Conservation (phyloP, 495 filamentous ascomycete species). For the Sabuloglossum arenarium region DNA sequence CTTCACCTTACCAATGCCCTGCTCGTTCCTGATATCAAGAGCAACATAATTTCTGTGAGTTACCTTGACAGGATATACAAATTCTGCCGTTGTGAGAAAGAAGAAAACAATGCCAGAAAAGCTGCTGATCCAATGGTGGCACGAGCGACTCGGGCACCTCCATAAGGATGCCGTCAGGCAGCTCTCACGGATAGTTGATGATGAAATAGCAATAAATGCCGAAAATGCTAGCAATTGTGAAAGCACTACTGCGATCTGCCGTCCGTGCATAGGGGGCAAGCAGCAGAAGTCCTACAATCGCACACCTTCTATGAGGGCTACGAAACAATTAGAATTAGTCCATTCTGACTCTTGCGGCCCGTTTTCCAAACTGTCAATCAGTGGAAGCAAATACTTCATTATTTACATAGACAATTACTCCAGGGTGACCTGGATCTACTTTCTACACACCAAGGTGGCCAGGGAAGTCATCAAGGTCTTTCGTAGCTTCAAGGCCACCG, state of each 20-base stretch:
- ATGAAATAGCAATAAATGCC: not conserved
- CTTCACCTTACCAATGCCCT: not conserved
- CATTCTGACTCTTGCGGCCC: not conserved
- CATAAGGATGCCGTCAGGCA: not conserved
- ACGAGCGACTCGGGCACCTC: not conserved
- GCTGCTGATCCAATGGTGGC: not conserved
- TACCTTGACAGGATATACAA: not conserved
- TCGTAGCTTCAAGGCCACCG: not conserved
- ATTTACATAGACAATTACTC: not conserved
- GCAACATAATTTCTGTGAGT: not conserved
- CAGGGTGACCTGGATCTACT: not conserved
- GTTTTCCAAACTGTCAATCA: not conserved
- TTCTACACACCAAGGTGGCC: not conserved
- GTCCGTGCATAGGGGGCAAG: not conserved
- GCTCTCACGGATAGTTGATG: not conserved
- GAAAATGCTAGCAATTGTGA: not conserved
- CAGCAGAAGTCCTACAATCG: not conserved
- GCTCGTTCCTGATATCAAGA: not conserved
- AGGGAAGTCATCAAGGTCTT: not conserved
- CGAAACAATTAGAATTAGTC: not conserved
- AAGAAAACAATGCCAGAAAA: not conserved
- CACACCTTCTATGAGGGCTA: not conserved
- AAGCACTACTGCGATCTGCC: not conserved
- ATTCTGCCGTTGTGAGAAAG: not conserved
- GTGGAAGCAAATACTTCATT: not conserved